These are phyloP conservation scores for Mucor plumbeus DNA, from an alignment of 371 early-diverging fungal species.

Conservation along the genomic window DNA sequence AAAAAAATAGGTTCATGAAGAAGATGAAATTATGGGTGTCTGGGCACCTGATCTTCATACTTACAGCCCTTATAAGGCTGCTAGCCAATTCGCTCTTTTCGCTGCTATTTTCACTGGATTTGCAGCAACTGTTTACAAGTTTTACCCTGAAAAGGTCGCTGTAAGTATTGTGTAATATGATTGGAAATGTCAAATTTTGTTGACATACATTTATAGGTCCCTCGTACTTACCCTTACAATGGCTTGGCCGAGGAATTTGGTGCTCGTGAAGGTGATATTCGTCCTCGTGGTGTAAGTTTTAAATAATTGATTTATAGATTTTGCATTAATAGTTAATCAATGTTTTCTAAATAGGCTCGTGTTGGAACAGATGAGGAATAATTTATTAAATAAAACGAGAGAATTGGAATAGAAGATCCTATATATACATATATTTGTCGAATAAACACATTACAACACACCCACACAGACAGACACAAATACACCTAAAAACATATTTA, in stretches of 20 bases:
- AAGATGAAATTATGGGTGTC: conserved; percentile 67
- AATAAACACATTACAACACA: not conserved
- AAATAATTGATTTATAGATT: not conserved
- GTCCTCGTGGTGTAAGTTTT: conserved; percentile 52
- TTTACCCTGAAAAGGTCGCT: conserved; percentile 50
- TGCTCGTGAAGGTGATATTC: conserved; percentile 50
- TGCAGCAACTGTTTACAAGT: conserved; percentile 53
- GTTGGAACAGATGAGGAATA: conserved; percentile 23
- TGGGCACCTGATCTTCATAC: conserved; percentile 69
- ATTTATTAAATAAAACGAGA: not conserved
- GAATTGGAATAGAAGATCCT: not conserved
- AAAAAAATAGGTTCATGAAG: conserved; percentile 58
- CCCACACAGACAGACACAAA: not conserved
- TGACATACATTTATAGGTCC: conserved; percentile 30
- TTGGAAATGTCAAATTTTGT: not conserved
- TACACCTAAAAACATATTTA: not conserved
- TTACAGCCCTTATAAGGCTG: conserved; percentile 60
- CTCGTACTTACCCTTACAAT: conserved; percentile 55
- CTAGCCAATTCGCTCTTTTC: conserved; percentile 52
- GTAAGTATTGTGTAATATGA: conserved; percentile 28
- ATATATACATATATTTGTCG: not conserved
- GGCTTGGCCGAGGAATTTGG: conserved; percentile 56
- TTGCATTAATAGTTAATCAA: too few relatives aligned
- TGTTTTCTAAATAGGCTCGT: conserved; percentile 25
- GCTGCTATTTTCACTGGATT: conserved; percentile 47